Conservation (phyloP, 805 yeast species). For the Wickerhamomyces canadensis region DNA sequence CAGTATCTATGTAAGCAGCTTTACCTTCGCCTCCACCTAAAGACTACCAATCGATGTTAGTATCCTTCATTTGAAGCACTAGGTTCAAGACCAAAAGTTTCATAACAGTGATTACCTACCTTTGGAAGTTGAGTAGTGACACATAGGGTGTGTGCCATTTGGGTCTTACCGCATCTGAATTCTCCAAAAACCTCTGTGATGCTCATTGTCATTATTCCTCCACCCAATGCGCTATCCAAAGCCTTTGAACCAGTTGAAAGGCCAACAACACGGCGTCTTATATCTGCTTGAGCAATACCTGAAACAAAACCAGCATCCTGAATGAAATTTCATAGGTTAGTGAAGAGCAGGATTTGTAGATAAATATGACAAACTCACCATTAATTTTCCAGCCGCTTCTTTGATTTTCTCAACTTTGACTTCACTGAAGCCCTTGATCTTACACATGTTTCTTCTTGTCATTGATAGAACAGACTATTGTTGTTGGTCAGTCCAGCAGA, state of each 20-base stretch:
- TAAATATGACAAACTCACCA: slow-evolving; percentile 20
- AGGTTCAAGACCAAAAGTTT: too few species aligned
- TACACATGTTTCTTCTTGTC: slow-evolving; percentile 56
- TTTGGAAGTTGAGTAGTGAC: slow-evolving; percentile 71
- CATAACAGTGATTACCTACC: slow-evolving; percentile 21
- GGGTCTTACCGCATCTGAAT: slow-evolving; percentile 79
- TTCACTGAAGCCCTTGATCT: slow-evolving; percentile 69
- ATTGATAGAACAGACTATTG: slow-evolving; percentile 47
- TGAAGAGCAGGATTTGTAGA: neutral
- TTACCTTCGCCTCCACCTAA: slow-evolving; percentile 82
- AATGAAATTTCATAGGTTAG: neutral
- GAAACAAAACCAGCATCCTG: slow-evolving; percentile 65
- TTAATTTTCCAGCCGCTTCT: slow-evolving; percentile 62
- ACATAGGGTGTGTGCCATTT: slow-evolving; percentile 71
- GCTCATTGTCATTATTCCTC: slow-evolving; percentile 72
- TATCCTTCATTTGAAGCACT: too few species aligned
- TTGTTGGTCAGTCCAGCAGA: too few species aligned
- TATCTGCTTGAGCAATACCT: slow-evolving; percentile 61
- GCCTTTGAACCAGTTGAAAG: slow-evolving; percentile 70
- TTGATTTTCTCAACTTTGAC: slow-evolving; percentile 74
- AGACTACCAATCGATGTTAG: too few species aligned
- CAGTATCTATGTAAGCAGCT: slow-evolving; percentile 74
- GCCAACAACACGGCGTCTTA: slow-evolving; percentile 57
- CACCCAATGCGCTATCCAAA: slow-evolving; percentile 63
- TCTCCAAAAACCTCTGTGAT: slow-evolving; percentile 80